phyloP scores from a whole-genome alignment of 768 basidiomycete genomes.

The Cyclocybe cylindracea region DNA sequence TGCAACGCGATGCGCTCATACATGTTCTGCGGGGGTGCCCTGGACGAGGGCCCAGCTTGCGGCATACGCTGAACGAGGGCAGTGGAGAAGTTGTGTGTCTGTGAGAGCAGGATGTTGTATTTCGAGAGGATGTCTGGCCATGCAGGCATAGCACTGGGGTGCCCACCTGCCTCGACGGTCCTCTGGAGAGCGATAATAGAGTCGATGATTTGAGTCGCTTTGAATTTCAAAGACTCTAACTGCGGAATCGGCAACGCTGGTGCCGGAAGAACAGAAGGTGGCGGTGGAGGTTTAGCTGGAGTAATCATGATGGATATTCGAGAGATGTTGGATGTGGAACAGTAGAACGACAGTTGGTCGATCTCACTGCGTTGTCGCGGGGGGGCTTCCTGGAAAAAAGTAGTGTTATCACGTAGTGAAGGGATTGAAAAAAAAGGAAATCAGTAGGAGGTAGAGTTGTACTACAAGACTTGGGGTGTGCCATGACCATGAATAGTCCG shows the following conservation, averaged over 20 bases:
- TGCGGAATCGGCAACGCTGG: constrained; percentile 58
- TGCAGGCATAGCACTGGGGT: constrained; percentile 63
- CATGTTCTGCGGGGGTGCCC: constrained; percentile 34
- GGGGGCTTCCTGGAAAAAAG: no score
- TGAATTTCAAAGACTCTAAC: constrained; percentile 77
- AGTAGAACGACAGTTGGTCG: no score
- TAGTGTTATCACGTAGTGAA: no score
- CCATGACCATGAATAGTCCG: no score
- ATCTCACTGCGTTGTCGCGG: no score
- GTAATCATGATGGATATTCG: constrained; percentile 2
- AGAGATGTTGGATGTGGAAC: no score
- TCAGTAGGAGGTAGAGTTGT: no score
- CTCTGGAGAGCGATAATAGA: constrained; percentile 67
- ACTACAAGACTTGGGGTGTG: no score
- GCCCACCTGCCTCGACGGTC: constrained; percentile 60
- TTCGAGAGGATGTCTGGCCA: constrained; percentile 89
- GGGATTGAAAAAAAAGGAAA: no score
- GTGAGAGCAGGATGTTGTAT: constrained; percentile 82
- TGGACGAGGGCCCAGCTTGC: constrained; percentile 14
- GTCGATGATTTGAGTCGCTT: constrained; percentile 78
- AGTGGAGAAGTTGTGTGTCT: constrained; percentile 76
- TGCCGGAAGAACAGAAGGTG: constrained; percentile 13
- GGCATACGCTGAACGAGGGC: constrained; percentile 49
- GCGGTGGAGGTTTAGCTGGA: constrained; percentile 6
- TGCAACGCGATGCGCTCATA: constrained; percentile 73